These are phyloP conservation scores for Entamoeba moshkovskii DNA, from an alignment of 208 protist species.

Conservation along the genomic window DNA sequence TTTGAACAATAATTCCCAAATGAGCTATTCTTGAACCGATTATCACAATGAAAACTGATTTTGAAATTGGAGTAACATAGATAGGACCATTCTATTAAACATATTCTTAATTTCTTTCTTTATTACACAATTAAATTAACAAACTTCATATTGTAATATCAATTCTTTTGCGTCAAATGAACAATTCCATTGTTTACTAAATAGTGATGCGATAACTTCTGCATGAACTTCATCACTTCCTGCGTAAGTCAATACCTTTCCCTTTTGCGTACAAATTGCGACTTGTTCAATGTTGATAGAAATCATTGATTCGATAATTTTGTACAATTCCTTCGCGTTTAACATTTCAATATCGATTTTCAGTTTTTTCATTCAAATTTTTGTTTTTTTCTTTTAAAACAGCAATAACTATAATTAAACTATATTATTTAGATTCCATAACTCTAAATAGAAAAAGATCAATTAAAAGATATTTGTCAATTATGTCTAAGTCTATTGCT, in stretches of 20 bases:
- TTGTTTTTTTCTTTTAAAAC: no score
- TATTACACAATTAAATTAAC: no score
- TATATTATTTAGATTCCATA: no score
- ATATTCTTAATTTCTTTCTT: neutral
- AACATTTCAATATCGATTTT: neutral
- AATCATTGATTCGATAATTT: neutral
- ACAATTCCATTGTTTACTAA: neutral
- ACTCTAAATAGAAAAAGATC: no score
- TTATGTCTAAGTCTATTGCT: no score
- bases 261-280: neutral
- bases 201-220: neutral
- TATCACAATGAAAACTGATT: neutral
- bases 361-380: no score
- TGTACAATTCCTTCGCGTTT: neutral
- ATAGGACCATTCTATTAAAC: neutral
- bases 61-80: neutral
- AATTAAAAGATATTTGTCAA: no score
- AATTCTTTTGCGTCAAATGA: neutral
- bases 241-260: neutral
- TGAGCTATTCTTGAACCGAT: neutral
- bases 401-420: no score
- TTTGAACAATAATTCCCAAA: neutral
- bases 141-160: neutral
- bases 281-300: neutral
- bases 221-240: neutral